These are phyloP conservation scores for Blastobotrys petasosporus DNA, from an alignment of 1,139 yeast genomes.

Conservation along the genomic window DNA sequence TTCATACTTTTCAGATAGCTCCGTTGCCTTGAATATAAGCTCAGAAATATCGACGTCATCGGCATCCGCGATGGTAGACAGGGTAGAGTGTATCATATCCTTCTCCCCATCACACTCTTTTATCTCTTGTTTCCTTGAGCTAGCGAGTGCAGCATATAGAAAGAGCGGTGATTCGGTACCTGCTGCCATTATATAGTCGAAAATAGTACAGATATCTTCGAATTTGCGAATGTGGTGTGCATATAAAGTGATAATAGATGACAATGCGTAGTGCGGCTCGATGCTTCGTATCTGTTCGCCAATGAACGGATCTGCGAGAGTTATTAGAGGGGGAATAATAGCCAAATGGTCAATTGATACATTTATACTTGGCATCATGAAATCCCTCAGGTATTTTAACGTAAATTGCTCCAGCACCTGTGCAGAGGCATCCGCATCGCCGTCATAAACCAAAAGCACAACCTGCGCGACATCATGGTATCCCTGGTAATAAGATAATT, in stretches of 20 bases:
- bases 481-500: constrained; percentile 80
- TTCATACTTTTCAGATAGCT: neutral
- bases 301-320: constrained; percentile 45
- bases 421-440: constrained; percentile 34
- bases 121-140: constrained; percentile 40
- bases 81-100: constrained; percentile 30
- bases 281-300: constrained; percentile 44
- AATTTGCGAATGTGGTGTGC: constrained; percentile 61
- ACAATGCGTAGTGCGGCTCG: constrained; percentile 59
- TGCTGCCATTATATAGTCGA: constrained; percentile 57
- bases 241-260: constrained; percentile 71
- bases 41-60: constrained; percentile 1
- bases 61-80: constrained; percentile 14
- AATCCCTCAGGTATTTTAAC: constrained; percentile 67
- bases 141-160: constrained; percentile 50
- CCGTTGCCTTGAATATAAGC: neutral
- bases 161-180: constrained; percentile 43
- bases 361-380: constrained; percentile 66
- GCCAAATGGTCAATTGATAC: constrained; percentile 60
- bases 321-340: constrained; percentile 58
- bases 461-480: constrained; percentile 81
- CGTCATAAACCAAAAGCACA: constrained; percentile 50
- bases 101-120: constrained; percentile 27
- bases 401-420: constrained; percentile 53
- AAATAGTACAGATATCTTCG: constrained; percentile 48